phyloP scores from a whole-genome alignment of 495 filamentous ascomycete genomes.

The Cercophora sp. region DNA sequence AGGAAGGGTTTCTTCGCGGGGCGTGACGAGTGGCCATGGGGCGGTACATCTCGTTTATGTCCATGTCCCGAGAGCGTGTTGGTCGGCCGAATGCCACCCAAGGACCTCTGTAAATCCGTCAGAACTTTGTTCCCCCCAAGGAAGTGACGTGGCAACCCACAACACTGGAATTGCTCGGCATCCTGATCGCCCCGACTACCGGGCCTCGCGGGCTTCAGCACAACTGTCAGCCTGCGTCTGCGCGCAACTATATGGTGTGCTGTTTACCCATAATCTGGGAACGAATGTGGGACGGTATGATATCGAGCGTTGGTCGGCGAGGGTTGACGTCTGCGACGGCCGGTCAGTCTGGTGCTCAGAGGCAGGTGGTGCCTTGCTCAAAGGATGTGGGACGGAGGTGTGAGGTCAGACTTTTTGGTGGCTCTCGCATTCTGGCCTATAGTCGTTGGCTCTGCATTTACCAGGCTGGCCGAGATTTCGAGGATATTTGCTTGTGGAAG shows the following conservation, averaged over 20 bases:
- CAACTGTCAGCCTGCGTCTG: conserved; percentile 8
- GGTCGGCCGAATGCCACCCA: neutral
- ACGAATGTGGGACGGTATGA: conserved; percentile 21
- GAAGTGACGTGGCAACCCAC: neutral
- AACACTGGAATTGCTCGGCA: too few relatives aligned
- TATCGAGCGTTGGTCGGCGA: conserved; percentile 13
- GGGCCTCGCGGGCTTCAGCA: conserved; percentile 20
- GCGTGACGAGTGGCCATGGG: too few relatives aligned
- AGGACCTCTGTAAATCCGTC: neutral
- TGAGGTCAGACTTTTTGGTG: conserved; percentile 9
- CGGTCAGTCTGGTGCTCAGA: neutral
- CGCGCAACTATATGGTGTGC: neutral
- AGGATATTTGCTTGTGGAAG: neutral
- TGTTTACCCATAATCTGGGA: conserved; percentile 32
- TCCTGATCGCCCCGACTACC: conserved; percentile 16
- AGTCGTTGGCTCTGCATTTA: neutral
- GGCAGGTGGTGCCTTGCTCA: neutral
- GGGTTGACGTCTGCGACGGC: neutral
- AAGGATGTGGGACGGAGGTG: neutral
- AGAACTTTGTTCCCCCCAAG: neutral
- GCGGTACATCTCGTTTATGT: too few relatives aligned
- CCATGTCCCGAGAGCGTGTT: neutral
- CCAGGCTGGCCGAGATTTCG: neutral
- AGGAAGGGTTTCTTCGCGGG: too few relatives aligned
- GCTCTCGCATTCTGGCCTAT: conserved; percentile 19